Conservation (phyloP, 257 asterid species). For the Solanum megistacrolobum region DNA sequence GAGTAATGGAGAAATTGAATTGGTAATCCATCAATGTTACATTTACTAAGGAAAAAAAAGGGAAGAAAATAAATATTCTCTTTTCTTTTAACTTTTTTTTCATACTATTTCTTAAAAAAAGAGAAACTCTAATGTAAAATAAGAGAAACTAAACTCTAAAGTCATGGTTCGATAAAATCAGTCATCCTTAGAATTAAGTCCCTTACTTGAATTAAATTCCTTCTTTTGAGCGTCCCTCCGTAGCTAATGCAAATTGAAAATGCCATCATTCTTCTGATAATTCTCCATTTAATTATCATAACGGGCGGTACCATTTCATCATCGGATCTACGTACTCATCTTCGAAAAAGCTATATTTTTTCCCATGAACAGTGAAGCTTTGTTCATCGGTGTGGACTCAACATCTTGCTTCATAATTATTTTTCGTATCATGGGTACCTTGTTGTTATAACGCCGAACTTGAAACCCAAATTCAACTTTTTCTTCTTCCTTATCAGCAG, state of each 20-base stretch:
- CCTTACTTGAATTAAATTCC: slow-evolving; percentile 66
- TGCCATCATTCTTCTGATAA: slow-evolving; percentile 58
- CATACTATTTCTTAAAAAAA: neutral
- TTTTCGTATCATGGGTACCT: slow-evolving; percentile 20
- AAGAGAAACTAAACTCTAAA: too few species aligned
- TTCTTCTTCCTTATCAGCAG: neutral
- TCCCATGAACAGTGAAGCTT: neutral
- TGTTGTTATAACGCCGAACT: neutral
- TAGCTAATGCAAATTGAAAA: slow-evolving; percentile 69
- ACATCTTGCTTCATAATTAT: neutral
- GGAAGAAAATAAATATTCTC: neutral
- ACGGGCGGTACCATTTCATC: slow-evolving; percentile 81
- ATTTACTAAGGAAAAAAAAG: neutral
- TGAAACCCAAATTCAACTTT: neutral
- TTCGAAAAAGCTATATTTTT: neutral
- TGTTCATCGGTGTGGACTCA: neutral
- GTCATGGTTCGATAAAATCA: slow-evolving; percentile 58
- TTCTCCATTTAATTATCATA: slow-evolving; percentile 51
- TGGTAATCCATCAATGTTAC: neutral
- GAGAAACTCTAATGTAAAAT: too few species aligned
- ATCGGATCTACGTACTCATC: slow-evolving; percentile 14
- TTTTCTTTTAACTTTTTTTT: neutral
- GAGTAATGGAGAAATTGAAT: neutral
- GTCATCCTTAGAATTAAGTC: slow-evolving; percentile 67
- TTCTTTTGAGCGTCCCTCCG: slow-evolving; percentile 69